A percentile compares a stretch with the other conserved stretches of the same genome.
Evolutionary conservation across 2,329 filamentous ascomycete species (phyloP).

Genomic region (Decorospora gaudefroyi): DNA sequence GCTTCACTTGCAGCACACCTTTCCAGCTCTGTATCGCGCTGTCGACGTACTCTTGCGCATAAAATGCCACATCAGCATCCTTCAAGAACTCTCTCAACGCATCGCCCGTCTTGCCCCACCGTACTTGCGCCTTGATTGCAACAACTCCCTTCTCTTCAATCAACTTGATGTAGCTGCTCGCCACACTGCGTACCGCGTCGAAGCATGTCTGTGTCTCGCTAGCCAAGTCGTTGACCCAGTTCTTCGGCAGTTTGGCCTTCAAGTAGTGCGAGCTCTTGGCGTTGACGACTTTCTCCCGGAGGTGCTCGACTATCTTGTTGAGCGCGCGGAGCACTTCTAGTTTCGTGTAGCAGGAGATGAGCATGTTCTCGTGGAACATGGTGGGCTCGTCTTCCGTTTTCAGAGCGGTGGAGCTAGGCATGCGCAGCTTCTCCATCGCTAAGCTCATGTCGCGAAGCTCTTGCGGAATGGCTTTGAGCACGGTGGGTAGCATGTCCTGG

Average conservation of each 20-base stretch:
- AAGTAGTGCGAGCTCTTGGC: conserved; percentile 24
- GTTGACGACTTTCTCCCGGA: conserved; percentile 22
- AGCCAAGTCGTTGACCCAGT: conserved; percentile 19
- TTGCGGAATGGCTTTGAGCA: conserved; percentile 2
- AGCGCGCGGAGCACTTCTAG: conserved; percentile 30
- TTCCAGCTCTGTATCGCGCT: conserved; percentile 39
- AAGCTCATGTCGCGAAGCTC: conserved; percentile 14
- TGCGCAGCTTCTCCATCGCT: conserved; percentile 18
- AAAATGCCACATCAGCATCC: conserved; percentile 30
- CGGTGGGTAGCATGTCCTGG: neutral
- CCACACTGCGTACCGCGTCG: conserved; percentile 21
- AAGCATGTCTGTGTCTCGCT: conserved; percentile 17
- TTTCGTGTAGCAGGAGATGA: conserved; percentile 29
- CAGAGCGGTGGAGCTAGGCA: conserved; percentile 6
- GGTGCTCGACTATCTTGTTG: conserved; percentile 18
- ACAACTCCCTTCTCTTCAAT: conserved; percentile 28
- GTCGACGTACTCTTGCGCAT: conserved; percentile 39
- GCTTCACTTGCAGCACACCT: conserved; percentile 41
- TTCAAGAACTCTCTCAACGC: conserved; percentile 25
- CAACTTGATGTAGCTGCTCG: conserved; percentile 22
- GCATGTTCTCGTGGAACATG: conserved; percentile 32
- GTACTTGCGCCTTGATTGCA: conserved; percentile 29
- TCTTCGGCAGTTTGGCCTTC: conserved; percentile 21
- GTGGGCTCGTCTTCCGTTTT: conserved; percentile 20
- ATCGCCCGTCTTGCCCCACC: conserved; percentile 32